These are phyloP conservation scores for Aspergillaceae sp. DNA, from an alignment of 2,329 filamentous ascomycete species.

Conservation along the genomic window DNA sequence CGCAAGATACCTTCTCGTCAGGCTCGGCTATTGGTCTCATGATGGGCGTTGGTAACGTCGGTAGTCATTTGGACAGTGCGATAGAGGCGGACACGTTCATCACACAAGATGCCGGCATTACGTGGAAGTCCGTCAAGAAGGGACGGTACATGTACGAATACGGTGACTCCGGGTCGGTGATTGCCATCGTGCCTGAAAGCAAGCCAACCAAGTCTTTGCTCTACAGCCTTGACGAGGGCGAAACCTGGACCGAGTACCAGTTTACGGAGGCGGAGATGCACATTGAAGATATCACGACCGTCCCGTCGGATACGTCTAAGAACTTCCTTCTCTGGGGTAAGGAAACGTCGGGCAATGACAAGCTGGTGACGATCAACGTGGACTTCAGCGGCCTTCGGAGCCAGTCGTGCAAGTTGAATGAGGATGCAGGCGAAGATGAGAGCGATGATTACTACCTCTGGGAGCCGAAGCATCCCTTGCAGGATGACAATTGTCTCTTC, in stretches of 20 bases:
- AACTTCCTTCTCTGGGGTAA: slow-evolving; percentile 87
- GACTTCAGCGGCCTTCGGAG: slow-evolving; percentile 80
- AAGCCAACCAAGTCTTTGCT: slow-evolving; percentile 59
- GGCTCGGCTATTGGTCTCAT: slow-evolving; percentile 81
- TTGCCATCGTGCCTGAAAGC: slow-evolving; percentile 72
- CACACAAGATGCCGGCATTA: slow-evolving; percentile 81
- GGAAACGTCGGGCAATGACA: slow-evolving; percentile 41
- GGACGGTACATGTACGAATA: slow-evolving; percentile 90
- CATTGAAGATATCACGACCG: slow-evolving; percentile 74
- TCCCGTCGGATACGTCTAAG: slow-evolving; percentile 78
- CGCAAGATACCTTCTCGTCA: slow-evolving; percentile 77
- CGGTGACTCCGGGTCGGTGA: slow-evolving; percentile 87
- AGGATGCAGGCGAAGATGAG: slow-evolving; percentile 44
- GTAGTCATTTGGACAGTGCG: slow-evolving; percentile 55
- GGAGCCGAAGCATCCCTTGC: slow-evolving; percentile 74
- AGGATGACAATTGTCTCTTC: slow-evolving; percentile 76
- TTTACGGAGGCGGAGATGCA: slow-evolving; percentile 65
- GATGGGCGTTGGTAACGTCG: slow-evolving; percentile 88
- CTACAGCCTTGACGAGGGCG: slow-evolving; percentile 75
- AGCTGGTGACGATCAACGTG: slow-evolving; percentile 66
- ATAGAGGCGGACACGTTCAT: slow-evolving; percentile 83
- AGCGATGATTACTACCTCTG: slow-evolving; percentile 71
- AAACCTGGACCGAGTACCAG: slow-evolving; percentile 64
- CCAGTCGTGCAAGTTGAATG: slow-evolving; percentile 58
- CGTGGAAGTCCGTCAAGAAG: slow-evolving; percentile 77